Evolutionary conservation across 768 basidiomycete species (phyloP), one percentile per base, ranked within the genome.

Genomic region (Suillus ampliporus): DNA sequence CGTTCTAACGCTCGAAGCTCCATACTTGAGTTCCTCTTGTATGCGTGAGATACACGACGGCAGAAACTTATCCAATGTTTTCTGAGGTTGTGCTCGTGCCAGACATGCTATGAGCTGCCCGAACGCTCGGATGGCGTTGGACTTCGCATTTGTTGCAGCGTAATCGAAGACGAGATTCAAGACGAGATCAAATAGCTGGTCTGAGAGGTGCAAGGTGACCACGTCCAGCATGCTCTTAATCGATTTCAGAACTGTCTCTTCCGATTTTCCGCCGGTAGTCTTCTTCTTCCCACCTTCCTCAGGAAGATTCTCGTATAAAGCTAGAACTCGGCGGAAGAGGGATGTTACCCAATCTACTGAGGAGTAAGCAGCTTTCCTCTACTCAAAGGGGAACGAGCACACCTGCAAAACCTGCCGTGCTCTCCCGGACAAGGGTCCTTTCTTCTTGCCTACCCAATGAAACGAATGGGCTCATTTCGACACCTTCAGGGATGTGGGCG

Each of bases 271-370:
- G 26, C 92, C 92, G 2, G 93, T 94, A 40, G 84, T 89, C 65
- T 92, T 92, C 76, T 84, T 86, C 78, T 87, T 88, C 5, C 97
- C 97, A 13, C 93, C 95, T 76, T 97, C 96, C 73, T 99, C 97
- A 0, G 96, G 96, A 5, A 99, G 79, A 71, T 97, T 96, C 78
- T 95, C 93, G 71, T 91, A 96, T 21, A 98, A 77, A 1, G 91
- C 86, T 58, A 94, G 80, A 57, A 94, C 86, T 11, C 92, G 86
- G 17, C 91, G 82, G 69, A 94, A 89, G 35, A 94, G 84, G 23
- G 89, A 86, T 0, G 83, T 84, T 14, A 94, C 88, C 92, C 93
- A 94, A 70, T 91, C 93, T 92, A 63, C 51, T 38, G 10, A 37
- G 69, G 35, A 66, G 43, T 53, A 11, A 6, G 56, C 13, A 26